Evolutionary conservation across 2,329 filamentous ascomycete genomes (phyloP).

Genomic region (Phyllosticta citriasiana): DNA sequence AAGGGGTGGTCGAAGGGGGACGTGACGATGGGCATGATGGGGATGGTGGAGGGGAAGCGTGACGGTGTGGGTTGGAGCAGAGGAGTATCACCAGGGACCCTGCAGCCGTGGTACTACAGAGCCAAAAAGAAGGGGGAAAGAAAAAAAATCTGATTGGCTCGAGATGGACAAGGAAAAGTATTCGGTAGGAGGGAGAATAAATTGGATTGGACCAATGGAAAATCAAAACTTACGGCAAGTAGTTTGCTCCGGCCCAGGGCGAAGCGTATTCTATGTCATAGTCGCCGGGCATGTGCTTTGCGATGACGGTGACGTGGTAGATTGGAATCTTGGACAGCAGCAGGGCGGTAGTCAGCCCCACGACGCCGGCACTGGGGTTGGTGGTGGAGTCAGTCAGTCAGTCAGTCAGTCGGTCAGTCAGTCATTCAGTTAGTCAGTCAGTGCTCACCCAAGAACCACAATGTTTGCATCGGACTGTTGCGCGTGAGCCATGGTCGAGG

Average conservation of each 20-base stretch:
- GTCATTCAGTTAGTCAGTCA: no score
- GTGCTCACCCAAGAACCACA: constrained; percentile 38
- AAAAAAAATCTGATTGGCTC: neutral
- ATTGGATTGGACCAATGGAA: neutral
- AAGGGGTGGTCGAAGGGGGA: neutral
- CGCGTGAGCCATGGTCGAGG: neutral
- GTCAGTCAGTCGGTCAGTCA: no score
- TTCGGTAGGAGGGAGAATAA: neutral
- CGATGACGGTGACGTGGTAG: constrained; percentile 58
- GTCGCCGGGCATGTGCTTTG: constrained; percentile 89
- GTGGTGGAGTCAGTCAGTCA: neutral
- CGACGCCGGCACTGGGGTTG: constrained; percentile 49
- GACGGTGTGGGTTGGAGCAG: neutral
- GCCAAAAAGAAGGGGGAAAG: neutral
- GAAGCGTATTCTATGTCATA: constrained; percentile 86
- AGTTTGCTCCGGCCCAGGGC: constrained; percentile 80
- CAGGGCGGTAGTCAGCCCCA: constrained; percentile 56
- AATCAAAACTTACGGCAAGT: constrained; percentile 40
- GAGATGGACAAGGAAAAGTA: neutral
- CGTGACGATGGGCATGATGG: neutral
- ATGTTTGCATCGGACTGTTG: constrained; percentile 21
- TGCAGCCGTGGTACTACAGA: neutral
- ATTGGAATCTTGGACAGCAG: constrained; percentile 46
- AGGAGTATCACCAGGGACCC: neutral
- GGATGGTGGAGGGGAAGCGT: neutral